Conservation (phyloP, 169 alveolate genomes). For the Plasmodium knowlesi region DNA sequence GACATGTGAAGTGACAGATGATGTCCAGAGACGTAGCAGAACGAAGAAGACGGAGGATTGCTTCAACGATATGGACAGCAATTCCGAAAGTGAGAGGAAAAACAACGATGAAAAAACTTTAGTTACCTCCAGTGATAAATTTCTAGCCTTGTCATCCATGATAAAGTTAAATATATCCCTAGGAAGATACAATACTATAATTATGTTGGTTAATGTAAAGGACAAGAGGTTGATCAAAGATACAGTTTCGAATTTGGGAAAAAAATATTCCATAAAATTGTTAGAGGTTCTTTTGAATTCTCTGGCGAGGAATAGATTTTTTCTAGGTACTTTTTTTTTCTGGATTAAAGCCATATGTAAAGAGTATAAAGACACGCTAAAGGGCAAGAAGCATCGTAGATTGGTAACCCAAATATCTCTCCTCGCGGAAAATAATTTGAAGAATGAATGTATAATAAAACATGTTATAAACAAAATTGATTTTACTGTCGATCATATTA, state of each 20-base stretch:
- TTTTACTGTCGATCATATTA: conserved; percentile 24
- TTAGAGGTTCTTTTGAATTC: conserved; percentile 16
- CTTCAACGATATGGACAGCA: not conserved
- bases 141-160: conserved; percentile 21
- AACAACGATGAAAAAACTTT: not conserved
- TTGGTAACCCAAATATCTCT: conserved; percentile 29
- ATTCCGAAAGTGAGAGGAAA: not conserved
- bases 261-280: conserved; percentile 54
- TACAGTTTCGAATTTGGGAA: conserved; percentile 32
- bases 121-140: not conserved
- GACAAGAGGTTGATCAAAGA: conserved; percentile 3
- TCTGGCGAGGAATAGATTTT: not conserved
- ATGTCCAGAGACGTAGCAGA: not conserved
- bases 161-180: conserved; percentile 48
- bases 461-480: conserved; percentile 33
- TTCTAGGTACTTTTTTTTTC: not conserved
- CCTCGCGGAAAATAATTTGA: not conserved
- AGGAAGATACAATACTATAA: conserved; percentile 7
- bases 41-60: not conserved
- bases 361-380: conserved; percentile 21
- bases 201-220: not conserved
- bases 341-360: conserved; percentile 64
- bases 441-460: conserved; percentile 32
- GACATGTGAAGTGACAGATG: not conserved
- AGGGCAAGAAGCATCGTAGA: conserved; percentile 29